Base-by-base conservation (phyloP, 2,329 filamentous ascomycete genomes). In the Hypoxylon sp. region DNA sequence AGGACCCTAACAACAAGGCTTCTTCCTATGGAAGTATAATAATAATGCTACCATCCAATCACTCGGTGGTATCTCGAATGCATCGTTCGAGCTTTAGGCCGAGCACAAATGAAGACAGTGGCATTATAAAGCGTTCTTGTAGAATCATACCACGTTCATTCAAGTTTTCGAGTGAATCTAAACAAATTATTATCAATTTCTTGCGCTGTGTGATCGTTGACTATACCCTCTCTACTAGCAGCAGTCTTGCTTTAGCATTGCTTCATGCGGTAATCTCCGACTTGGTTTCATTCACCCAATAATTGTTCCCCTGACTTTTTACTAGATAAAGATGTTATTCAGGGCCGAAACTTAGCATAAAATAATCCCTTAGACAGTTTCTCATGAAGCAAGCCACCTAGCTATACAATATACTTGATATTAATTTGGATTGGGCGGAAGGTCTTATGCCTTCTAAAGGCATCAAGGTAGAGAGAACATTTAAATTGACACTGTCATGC, bases 401-500 rank as follows among this genome's bases (percentile, higher is more conserved):
- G 21, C 11, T 47, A 48, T 57, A 48, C 37, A 48, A 48, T 13
- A 53, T 32, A 6, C 3, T n/a, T n/a, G 15, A 44, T 51, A 60
- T 42, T 27, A 52, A 60, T 10, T 46, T 4, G 17, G 35, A 27
- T 51, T 60, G 32, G 29, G n/a, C 13, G 4, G n/a, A 35, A 19
- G 24, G 15, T 2, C 10, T 46, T 13, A 63, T 51, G 44, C 60
- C 27, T 44, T 50, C 47, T 13, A n/a, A 48, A 31, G 32, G 24
- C 47, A 24, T 39, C 31, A 19, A 56, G 32, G 19, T 31, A 29
- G 35, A 27, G 27, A 39, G 35, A 42, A 39, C 13, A 17, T 17
- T 17, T 27, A 57, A 56, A 32, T 21, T 48, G 21, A 62, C 21
- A 10, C n/a, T 42, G 51, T 55, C 37, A 17, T 53, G 39, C 19